Evolutionary conservation across 768 basidiomycete genomes (phyloP), one percentile per base, ranked within the genome.

Genomic region (Lanmaoa pseudosensibilis): DNA sequence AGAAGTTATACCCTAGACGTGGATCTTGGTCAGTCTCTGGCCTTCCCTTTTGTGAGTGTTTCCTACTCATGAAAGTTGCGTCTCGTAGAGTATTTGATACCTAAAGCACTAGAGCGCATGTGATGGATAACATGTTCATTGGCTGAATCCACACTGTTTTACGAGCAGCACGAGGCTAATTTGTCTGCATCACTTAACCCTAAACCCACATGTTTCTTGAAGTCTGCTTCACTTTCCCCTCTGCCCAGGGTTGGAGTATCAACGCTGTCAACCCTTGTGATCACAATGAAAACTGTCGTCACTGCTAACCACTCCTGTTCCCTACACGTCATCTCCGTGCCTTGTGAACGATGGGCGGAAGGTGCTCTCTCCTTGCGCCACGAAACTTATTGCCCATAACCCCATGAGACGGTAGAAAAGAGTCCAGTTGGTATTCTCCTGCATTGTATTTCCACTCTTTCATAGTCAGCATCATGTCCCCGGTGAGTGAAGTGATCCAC

Each of bases 331-430:
- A 54, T 60, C 46, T 50, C 50, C 55, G 54, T 60, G 53, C 53
- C 58, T 52, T 57, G 61, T 53, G 58, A 59, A 50, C 49, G 41
- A 52, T 49, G 46, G 41, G 44, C 27, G 27, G 47, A 68, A 60
- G 36, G 55, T 48, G 46, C 56, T 41, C 21, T 36, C 45, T 48
- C 54, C 37, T 41, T 56, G 37, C 49, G 15, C 62, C 59, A 69
- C 50, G 43, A 55, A 45, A 49, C 30, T 53, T 56, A 50, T 63
- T 73, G 69, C 70, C 71, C 71, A 65, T 13, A 71, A 57, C 73
- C 73, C 72, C 55, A 46, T 57, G 38, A 39, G 30, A 48, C 27
- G 49, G 48, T 73, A 70, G 67, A 71, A 71, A 71, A 67, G 67
- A 60, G 57, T 50, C n/a, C 53, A 41, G 15, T 27, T 19, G 44